Conservation (phyloP, 1,284 basidiomycete genomes). For the Jaminaea rosea region DNA sequence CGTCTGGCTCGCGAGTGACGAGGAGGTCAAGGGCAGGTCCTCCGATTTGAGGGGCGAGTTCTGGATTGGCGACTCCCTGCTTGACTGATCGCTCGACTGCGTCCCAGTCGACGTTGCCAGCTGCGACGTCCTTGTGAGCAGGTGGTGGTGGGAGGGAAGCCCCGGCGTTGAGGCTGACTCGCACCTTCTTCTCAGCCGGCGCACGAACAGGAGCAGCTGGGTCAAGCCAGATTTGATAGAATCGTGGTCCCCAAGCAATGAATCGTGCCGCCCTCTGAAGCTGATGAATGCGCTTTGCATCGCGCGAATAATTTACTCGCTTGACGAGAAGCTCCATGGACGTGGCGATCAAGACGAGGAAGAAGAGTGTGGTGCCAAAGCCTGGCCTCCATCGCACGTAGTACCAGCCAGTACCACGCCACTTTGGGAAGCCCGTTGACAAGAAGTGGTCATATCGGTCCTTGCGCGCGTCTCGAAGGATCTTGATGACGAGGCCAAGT, state of each 20-base stretch:
- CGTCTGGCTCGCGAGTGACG: constrained; percentile 12
- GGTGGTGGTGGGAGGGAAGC: constrained; percentile 17
- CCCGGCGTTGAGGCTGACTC: constrained; percentile 33
- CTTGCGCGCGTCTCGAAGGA: constrained; percentile 38
- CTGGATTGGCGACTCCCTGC: constrained; percentile 8
- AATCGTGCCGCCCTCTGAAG: constrained; percentile 26
- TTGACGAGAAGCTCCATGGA: constrained; percentile 17
- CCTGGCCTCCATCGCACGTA: constrained; percentile 40
- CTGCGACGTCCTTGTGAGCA: constrained; percentile 11
- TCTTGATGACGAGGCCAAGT: constrained; percentile 41
- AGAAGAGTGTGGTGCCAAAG: constrained; percentile 19
- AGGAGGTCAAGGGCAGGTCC: constrained; percentile 20
- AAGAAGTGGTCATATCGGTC: constrained; percentile 45
- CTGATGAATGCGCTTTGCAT: constrained; percentile 20
- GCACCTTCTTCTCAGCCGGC: constrained; percentile 34
- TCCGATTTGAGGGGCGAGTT: constrained; percentile 6
- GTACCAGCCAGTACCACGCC: constrained; percentile 39
- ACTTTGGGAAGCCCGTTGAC: constrained; percentile 40
- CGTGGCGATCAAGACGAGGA: constrained; percentile 23
- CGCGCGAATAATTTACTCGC: constrained; percentile 19
- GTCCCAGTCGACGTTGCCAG: constrained; percentile 32
- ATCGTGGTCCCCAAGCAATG: constrained; percentile 36
- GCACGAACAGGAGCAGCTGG: constrained; percentile 1
- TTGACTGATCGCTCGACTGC: constrained; percentile 25
- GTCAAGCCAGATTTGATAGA: constrained; percentile 13